Base-by-base conservation (phyloP, 1,139 yeast species). In the Debaryomyces nepalensis region DNA sequence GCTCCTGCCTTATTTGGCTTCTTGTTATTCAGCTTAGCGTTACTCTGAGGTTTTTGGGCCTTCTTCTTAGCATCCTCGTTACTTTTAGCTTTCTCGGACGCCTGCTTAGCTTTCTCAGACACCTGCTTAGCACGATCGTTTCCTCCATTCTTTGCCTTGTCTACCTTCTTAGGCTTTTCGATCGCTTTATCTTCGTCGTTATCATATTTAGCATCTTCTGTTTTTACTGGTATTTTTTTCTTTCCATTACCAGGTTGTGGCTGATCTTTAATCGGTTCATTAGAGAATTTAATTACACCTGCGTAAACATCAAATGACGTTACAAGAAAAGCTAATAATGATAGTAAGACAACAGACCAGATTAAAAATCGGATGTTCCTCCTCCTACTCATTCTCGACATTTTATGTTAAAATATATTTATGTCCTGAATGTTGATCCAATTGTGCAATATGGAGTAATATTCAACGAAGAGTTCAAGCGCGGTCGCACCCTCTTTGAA, bases 351-450 rank as follows among this genome's bases (percentile, higher is more conserved):
- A 14, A 31, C 16, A 19, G 35, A 22, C 40, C 40, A 37, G 9
- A 30, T 21, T 15, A 26, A 22, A 26, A 29, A 21, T 23, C 41
- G 23, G 22, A 34, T 39, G 20, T 24, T 43, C 33, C 12, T 33
- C 26, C 27, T 30, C 19, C 24, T 19, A n/a, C 42, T 26, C 14
- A 32, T 16, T 26, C 34, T 41, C 20, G 45, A 30, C 30, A 27
- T 31, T 14, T n/a, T 24, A 35, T 10, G n/a, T 18, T 26, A 18
- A 5, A 14, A 5, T 15, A 10, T 21, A 11, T 11, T 11, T 20
- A 31, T 20, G 11, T 15, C 6, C 18, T n/a, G 12, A 21, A 19
- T 20, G n/a, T 10, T 2, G 32, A 16, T 29, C 10, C n/a, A 29
- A 16, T 16, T 16, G 21, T 16, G n/a, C n/a, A 29, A 29, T 14